Conservation (phyloP, 202 grass and related monocot genomes). For the Miscanthus sacchariflorus region DNA sequence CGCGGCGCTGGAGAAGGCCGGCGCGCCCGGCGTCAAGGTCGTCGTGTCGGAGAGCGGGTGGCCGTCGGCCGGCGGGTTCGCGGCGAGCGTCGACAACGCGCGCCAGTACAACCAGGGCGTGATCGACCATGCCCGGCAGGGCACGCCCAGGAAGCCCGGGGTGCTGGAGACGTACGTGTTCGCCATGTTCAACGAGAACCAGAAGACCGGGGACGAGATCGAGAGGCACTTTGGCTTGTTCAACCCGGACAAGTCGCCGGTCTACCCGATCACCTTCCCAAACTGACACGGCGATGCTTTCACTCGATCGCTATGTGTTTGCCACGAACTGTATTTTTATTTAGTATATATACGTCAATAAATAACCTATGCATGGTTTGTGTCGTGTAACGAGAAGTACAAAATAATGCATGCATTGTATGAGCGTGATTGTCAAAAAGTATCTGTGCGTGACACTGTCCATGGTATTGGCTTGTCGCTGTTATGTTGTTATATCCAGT, state of each 20-base stretch:
- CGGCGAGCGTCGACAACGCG: slow-evolving; percentile 42
- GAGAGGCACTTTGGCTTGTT: slow-evolving; percentile 69
- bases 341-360: neutral
- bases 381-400: neutral
- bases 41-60: slow-evolving; percentile 72
- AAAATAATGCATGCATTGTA: neutral
- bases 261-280: slow-evolving; percentile 60
- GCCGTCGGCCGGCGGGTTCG: slow-evolving; percentile 58
- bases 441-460: too few species aligned
- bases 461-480: too few species aligned
- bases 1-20: slow-evolving; percentile 58
- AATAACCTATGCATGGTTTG: neutral
- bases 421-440: too few species aligned
- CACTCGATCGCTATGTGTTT: neutral
- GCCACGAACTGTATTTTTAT: neutral
- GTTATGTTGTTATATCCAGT: too few species aligned
- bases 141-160: slow-evolving; percentile 51
- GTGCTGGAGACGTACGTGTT: slow-evolving; percentile 61
- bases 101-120: slow-evolving; percentile 54
- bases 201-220: slow-evolving; percentile 27
- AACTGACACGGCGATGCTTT: neutral
- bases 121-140: slow-evolving; percentile 38
- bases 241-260: slow-evolving; percentile 45
- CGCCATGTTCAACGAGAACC: slow-evolving; percentile 80
- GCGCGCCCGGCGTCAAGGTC: slow-evolving; percentile 33